Evolutionary conservation across 23 red algal species (phyloP).

Genomic region (Gracilariopsis chorda): DNA sequence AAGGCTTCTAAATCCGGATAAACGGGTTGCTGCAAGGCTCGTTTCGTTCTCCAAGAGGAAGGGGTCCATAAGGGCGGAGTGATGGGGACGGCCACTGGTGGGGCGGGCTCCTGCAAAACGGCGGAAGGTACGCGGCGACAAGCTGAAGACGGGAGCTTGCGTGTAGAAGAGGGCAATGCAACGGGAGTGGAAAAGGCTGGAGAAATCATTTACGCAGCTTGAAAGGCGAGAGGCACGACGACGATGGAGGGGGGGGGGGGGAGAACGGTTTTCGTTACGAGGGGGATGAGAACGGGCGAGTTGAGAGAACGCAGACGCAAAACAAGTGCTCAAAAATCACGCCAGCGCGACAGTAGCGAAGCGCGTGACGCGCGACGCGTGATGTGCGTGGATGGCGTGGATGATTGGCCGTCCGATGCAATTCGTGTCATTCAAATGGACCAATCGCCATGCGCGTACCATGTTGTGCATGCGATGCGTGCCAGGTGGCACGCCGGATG

Average conservation of each 20-base stretch:
- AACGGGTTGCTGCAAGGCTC: conserved; percentile 77
- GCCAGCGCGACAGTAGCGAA: no score
- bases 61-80: conserved; percentile 63
- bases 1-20: conserved; percentile 76
- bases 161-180: neutral
- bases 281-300: neutral
- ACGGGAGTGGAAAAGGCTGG: neutral
- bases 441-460: no score
- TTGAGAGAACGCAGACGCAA: no score
- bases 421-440: no score
- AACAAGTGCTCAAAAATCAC: no score
- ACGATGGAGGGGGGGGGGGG: neutral
- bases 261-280: neutral
- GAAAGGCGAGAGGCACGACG: neutral
- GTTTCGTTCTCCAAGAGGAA: conserved; percentile 78
- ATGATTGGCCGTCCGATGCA: no score
- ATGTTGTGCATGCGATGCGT: no score
- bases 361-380: no score
- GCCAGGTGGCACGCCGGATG: no score
- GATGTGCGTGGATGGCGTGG: no score
- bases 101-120: conserved; percentile 20
- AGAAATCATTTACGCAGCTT: no score
- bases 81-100: neutral
- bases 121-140: neutral
- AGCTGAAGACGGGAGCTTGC: neutral